phyloP scores from a whole-genome alignment of 106 monocot genomes.

The Cymbidium sinense region DNA sequence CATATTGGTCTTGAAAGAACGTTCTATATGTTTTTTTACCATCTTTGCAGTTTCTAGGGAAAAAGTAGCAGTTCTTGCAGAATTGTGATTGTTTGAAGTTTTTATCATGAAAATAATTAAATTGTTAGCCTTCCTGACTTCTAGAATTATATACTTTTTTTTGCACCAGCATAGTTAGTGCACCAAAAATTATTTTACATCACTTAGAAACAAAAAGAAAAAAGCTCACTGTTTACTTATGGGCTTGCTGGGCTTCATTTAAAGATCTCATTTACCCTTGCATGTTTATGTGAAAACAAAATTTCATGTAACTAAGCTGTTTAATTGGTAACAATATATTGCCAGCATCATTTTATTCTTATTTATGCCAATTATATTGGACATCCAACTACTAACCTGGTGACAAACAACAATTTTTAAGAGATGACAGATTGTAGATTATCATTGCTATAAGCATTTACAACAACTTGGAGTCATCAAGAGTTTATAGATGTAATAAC shows the following conservation, averaged over 20 bases:
- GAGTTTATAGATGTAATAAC: neutral
- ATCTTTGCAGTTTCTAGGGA: neutral
- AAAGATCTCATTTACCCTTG: neutral
- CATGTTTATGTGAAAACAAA: slow-evolving; percentile 1
- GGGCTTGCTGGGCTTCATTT: neutral
- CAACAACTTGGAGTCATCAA: neutral
- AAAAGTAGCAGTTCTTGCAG: neutral
- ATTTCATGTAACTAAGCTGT: neutral
- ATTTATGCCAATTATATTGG: neutral
- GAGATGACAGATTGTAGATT: neutral
- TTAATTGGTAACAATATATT: neutral
- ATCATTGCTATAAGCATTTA: neutral
- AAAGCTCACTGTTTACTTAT: neutral
- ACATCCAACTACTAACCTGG: neutral
- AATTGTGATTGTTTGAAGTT: neutral
- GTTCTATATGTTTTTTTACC: neutral
- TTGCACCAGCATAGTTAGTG: neutral
- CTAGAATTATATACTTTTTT: neutral
- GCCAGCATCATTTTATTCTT: neutral
- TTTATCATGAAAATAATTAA: neutral
- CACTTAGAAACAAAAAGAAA: neutral
- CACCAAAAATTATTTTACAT: neutral
- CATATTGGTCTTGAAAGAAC: neutral
- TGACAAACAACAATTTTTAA: neutral
- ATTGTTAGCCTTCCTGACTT: neutral